phyloP scores from a whole-genome alignment of 768 basidiomycete species.

The Panus rudis region DNA sequence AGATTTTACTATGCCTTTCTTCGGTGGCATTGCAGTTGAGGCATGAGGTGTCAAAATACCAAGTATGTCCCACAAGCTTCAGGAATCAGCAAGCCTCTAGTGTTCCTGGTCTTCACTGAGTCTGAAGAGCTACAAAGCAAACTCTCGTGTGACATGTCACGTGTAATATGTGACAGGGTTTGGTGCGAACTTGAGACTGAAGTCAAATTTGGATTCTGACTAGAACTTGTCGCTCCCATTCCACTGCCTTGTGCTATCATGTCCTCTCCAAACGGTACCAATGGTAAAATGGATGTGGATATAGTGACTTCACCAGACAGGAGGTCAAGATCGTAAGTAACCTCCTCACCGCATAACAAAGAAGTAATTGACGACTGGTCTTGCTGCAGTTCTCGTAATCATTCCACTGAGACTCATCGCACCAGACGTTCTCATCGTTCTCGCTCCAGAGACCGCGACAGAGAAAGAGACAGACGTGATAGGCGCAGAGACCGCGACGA shows the following conservation, averaged over 20 bases:
- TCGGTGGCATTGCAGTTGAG: constrained; percentile 74
- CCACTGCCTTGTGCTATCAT: constrained; percentile 20
- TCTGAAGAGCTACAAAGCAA: no score
- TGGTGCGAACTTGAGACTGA: no score
- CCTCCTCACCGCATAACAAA: constrained; percentile 18
- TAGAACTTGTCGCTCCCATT: not conserved
- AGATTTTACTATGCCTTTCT: constrained; percentile 75
- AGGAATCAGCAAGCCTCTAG: no score
- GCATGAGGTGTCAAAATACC: no score
- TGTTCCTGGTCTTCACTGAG: no score
- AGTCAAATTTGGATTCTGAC: not conserved
- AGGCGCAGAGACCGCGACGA: constrained; percentile 49
- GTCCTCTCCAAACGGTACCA: constrained; percentile 43
- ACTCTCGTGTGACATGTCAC: no score
- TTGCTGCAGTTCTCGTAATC: constrained; percentile 49
- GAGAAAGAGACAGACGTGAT: constrained; percentile 52
- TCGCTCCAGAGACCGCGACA: constrained; percentile 55
- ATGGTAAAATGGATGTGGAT: constrained; percentile 59
- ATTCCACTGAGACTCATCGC: constrained; percentile 70
- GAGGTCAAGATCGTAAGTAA: constrained; percentile 22
- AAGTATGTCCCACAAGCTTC: no score
- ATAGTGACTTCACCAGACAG: constrained; percentile 23
- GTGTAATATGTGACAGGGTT: no score
- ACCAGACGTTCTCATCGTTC: constrained; percentile 71
- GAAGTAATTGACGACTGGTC: not conserved